Percentiles rank a stretch among this genome's conserved stretches.
These are phyloP conservation scores for Senecio squalidus DNA, from an alignment of 140 eudicot genomes.

Conservation along the genomic window DNA sequence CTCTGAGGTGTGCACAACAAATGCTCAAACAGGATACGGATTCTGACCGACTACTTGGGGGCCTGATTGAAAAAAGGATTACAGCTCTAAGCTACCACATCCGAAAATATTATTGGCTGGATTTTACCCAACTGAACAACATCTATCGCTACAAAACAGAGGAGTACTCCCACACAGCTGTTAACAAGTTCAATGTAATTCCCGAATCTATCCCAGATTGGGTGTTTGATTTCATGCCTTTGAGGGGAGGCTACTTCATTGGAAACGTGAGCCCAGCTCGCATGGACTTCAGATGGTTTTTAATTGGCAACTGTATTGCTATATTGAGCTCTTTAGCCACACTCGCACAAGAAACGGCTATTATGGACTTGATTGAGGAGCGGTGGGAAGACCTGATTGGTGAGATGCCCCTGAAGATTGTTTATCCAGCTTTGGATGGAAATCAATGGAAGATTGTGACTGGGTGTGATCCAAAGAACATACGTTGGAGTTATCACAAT, in stretches of 20 bases:
- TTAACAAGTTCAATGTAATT: constrained; percentile 41
- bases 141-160: constrained; percentile 46
- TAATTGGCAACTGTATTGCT: constrained; percentile 42
- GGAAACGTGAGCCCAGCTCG: constrained; percentile 49
- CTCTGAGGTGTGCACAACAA: constrained; percentile 32
- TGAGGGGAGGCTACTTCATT: constrained; percentile 37
- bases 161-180: constrained; percentile 45
- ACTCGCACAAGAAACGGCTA: constrained; percentile 32
- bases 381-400: constrained; percentile 48
- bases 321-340: constrained; percentile 41
- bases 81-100: constrained; percentile 45
- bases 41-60: constrained; percentile 15
- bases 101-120: constrained; percentile 37
- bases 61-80: constrained; percentile 29
- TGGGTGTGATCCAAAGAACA: constrained; percentile 48
- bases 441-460: constrained; percentile 39
- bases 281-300: constrained; percentile 53
- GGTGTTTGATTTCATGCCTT: constrained; percentile 49
- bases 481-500: constrained; percentile 48
- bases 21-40: constrained; percentile 33
- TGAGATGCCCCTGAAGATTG: constrained; percentile 43
- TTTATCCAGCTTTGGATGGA: constrained; percentile 43
- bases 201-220: constrained; percentile 44
- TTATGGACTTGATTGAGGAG: constrained; percentile 44
- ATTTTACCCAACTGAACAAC: constrained; percentile 34